phyloP scores from a whole-genome alignment of 2,329 filamentous ascomycete species.

The Alternaria conjuncta region DNA sequence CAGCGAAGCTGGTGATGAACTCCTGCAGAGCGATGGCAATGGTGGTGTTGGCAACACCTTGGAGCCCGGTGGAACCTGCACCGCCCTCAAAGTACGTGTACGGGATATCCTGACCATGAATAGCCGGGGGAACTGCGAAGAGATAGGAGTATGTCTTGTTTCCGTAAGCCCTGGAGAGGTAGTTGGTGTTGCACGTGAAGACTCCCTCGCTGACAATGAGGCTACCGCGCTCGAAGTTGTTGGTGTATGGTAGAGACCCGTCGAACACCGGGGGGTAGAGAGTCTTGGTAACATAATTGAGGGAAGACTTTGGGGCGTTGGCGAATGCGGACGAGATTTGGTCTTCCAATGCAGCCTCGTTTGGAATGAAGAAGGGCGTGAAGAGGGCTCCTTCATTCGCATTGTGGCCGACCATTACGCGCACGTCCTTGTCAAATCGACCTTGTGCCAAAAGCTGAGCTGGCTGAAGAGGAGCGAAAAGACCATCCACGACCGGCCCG shows the following conservation, averaged over 20 bases:
- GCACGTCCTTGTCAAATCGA: slow-evolving; percentile 45
- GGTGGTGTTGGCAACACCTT: slow-evolving; percentile 36
- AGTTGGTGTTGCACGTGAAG: slow-evolving; percentile 62
- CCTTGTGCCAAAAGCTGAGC: slow-evolving; percentile 46
- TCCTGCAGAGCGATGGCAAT: slow-evolving; percentile 55
- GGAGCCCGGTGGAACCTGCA: slow-evolving; percentile 8
- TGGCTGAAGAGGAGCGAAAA: slow-evolving; percentile 40
- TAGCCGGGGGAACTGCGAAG: slow-evolving; percentile 60
- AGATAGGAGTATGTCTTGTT: slow-evolving; percentile 60
- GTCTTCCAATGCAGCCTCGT: slow-evolving; percentile 34
- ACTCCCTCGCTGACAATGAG: slow-evolving; percentile 53
- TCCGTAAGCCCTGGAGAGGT: slow-evolving; percentile 54
- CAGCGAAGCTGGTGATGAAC: slow-evolving; percentile 54
- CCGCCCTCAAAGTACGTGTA: slow-evolving; percentile 61
- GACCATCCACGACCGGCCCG: slow-evolving; percentile 45
- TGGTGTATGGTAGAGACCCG: slow-evolving; percentile 56
- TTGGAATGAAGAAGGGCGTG: slow-evolving; percentile 48
- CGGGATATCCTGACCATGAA: slow-evolving; percentile 60
- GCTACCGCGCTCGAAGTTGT: slow-evolving; percentile 51
- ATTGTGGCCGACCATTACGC: slow-evolving; percentile 52
- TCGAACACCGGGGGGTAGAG: slow-evolving; percentile 60
- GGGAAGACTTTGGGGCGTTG: slow-evolving; percentile 32
- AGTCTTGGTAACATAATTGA: slow-evolving; percentile 52
- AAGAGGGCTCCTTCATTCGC: slow-evolving; percentile 55
- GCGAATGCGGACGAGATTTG: slow-evolving; percentile 38